Base-by-base conservation (phyloP, 371 early-diverging fungal genomes). In the Phascolomyces articulosus region DNA sequence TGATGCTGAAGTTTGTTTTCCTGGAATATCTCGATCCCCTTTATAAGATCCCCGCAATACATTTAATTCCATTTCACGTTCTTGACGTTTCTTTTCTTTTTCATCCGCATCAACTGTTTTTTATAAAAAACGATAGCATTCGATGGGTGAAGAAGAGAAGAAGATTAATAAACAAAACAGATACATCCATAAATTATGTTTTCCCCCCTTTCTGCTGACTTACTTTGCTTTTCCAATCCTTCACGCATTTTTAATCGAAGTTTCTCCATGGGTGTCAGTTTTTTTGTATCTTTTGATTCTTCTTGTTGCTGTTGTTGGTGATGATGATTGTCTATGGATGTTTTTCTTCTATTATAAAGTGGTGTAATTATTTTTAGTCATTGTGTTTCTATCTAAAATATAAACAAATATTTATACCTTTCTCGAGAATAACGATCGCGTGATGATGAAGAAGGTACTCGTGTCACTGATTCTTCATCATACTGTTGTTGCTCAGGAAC, bases 211-310 rank as follows among this genome's bases (percentile, higher is more conserved):
- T 1, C 8, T 44, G 16, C 15, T 41, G n/a, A n/a, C 70, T 70
- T 70, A 83, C 80, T 83, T 66, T 74, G 75, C 60, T 77, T 78
- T 61, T 78, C 77, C 34, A 83, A 58, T n/a, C 80, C 80, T 55
- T 69, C 74, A 51, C 80, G 69, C 83, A 83, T 80, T 49, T 75
- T 83, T 31, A 80, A 44, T 41, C 77, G 76, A 10, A 83, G 64
- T 62, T 78, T 80, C 38, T 83, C 83, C 83, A 83, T 79, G 1
- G 83, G 83, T n/a, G 78, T 79, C 47, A 83, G 54, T 47, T 79
- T 79, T 56, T 73, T 79, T 44, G 47, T 38, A n/a, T 38, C 40
- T 59, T 29, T 59, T 26, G 60, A n/a, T 11, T 21, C 20, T 58
- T 18, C 10, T 40, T 40, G 38, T 6, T 38, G 38, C 38, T 38